Percentiles rank a stretch among this genome's conserved stretches.
These are phyloP conservation scores for Dimocarpus longan DNA, from an alignment of 345 rosid genomes.

Conservation along the genomic window DNA sequence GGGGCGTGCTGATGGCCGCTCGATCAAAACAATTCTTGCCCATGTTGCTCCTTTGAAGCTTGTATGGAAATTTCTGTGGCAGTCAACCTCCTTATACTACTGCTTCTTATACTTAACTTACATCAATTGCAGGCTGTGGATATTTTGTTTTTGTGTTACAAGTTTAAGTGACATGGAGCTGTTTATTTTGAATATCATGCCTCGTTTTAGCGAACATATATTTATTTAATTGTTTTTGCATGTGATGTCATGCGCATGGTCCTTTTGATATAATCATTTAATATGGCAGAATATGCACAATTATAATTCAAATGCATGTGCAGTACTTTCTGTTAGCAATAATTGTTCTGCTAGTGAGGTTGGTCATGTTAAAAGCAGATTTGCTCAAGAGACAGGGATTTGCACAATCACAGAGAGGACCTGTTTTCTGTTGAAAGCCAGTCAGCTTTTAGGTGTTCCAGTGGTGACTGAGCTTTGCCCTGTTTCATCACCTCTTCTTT, in stretches of 20 bases:
- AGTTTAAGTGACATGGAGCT: background rate
- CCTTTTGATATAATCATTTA: background rate
- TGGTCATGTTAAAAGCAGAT: slow-evolving; percentile 1
- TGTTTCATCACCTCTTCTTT: background rate
- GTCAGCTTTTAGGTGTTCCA: background rate
- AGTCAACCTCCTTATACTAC: background rate
- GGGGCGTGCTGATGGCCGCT: slow-evolving; percentile 96
- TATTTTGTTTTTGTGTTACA: slow-evolving; percentile 11
- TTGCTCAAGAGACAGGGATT: background rate
- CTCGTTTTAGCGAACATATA: background rate
- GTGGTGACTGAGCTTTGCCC: slow-evolving; percentile 3
- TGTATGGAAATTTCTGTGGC: slow-evolving; percentile 49
- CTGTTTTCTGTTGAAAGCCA: background rate
- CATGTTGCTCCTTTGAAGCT: slow-evolving; percentile 95
- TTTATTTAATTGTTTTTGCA: slow-evolving; percentile 12
- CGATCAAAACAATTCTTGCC: slow-evolving; percentile 88
- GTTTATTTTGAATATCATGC: slow-evolving; percentile 7
- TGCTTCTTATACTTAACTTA: background rate
- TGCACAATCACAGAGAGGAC: background rate
- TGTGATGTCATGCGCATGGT: background rate
- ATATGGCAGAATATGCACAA: background rate
- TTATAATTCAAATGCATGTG: background rate
- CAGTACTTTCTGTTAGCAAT: background rate
- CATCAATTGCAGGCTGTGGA: background rate
- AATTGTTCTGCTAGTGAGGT: background rate